Base-by-base conservation (phyloP, 371 early-diverging fungal genomes). In the Blastocladiella emersonii region DNA sequence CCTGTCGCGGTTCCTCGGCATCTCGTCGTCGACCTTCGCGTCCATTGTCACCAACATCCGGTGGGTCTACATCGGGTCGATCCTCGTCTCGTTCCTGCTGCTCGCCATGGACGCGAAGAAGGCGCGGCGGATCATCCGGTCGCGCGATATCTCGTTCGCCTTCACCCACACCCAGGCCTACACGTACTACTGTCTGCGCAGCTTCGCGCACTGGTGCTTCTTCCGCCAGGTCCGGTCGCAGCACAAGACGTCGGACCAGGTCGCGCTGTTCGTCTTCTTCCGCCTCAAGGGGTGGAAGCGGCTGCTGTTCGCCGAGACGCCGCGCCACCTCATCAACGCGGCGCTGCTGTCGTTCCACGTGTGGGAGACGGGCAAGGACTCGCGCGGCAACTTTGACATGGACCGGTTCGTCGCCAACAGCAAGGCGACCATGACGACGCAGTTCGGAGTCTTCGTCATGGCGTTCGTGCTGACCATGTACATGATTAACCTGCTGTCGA, bases 191-290 rank as follows among this genome's bases (percentile, higher is more conserved):
- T 76, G 76, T 25, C 66, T 82, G 25, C 67, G 72, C 36, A 75
- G 74, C 27, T 91, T 87, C 70, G 67, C 80, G 12, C 83, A 89
- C 70, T 93, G 80, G 66, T 91, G 93, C 74, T 78, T 93, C 57
- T 90, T 91, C 68, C 66, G 72, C 10, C 80, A 85, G 43, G 86
- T 93, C 65, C 77, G 87, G 56, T 73, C 77, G 56, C 81, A 85
- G 0, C 76, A 81, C 36, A 85, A 76, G 69, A 65, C 67, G 39
- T 76, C 76, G 15, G 93, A 93, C 65, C 70, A 75, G 2, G 57
- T 87, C 13, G 89, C 91, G n/a, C 90, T 90, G 71, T 92, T 82
- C 74, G 87, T 90, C 23, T 93, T 88, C 71, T 91, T 89, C 71
- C 78, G 82, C 15, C 80, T 91, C 61, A 86, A 88, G 76, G 87